These are phyloP conservation scores for Claviceps digitariae DNA, from an alignment of 2,329 filamentous ascomycete genomes.

Conservation along the genomic window DNA sequence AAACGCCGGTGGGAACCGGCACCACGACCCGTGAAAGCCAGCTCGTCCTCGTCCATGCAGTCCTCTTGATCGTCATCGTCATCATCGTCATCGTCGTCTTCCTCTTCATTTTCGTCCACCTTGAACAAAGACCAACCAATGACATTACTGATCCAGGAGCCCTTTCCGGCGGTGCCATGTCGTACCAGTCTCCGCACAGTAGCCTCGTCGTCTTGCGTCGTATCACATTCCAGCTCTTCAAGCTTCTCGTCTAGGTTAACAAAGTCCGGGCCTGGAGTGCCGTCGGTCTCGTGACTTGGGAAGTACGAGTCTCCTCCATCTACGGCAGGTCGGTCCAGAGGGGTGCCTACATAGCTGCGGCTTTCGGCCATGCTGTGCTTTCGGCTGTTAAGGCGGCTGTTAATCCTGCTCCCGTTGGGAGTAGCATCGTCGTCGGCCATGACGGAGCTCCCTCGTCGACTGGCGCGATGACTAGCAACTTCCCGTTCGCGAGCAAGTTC, in stretches of 20 bases:
- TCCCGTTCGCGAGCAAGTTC: constrained; percentile 38
- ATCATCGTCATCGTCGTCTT: constrained; percentile 25
- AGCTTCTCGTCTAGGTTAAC: constrained; percentile 47
- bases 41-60: constrained; percentile 12
- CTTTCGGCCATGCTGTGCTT: constrained; percentile 19
- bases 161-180: constrained; percentile 35
- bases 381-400: constrained; percentile 36
- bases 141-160: constrained; percentile 45
- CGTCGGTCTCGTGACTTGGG: constrained; percentile 19
- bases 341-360: constrained; percentile 29
- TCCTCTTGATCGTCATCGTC: constrained; percentile 15
- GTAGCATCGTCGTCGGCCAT: constrained; percentile 24
- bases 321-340: constrained; percentile 22
- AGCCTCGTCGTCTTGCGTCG: constrained; percentile 42
- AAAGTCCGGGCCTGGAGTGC: constrained; percentile 44
- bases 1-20: constrained; percentile 23
- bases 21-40: constrained; percentile 16
- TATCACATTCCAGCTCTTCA: constrained; percentile 39
- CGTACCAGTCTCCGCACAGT: constrained; percentile 43
- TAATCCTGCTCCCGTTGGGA: constrained; percentile 29
- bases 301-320: constrained; percentile 33
- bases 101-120: constrained; percentile 46
- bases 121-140: constrained; percentile 49
- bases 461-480: constrained; percentile 31
- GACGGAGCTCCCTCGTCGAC: constrained; percentile 31